Percentiles rank a stretch among this genome's conserved stretches.
These are phyloP conservation scores for Prunus mira DNA, from an alignment of 306 rosid species.

Conservation along the genomic window DNA sequence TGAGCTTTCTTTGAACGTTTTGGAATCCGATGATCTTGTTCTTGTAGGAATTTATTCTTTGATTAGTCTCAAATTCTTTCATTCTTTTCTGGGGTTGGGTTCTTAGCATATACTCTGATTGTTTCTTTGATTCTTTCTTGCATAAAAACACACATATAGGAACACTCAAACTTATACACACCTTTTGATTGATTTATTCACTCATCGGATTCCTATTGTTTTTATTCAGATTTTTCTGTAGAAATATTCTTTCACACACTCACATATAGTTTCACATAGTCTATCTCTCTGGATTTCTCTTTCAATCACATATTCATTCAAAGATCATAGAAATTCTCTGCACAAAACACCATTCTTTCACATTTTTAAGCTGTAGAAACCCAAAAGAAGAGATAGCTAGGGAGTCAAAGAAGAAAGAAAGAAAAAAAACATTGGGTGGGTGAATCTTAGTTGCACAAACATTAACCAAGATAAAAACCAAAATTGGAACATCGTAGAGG, in stretches of 20 bases:
- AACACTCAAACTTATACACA: conserved; percentile 46
- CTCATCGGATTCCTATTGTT: conserved; percentile 91
- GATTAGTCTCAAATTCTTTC: conserved; percentile 60
- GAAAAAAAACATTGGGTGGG: conserved; percentile 44
- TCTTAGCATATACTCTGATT: conserved; percentile 28
- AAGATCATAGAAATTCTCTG: conserved; percentile 12
- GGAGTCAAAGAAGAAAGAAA: conserved; percentile 18
- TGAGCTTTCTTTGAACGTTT: conserved; percentile 60
- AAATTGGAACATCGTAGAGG: conserved; percentile 49
- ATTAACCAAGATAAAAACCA: conserved; percentile 15
- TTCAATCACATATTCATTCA: conserved; percentile 6
- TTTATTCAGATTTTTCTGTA: background rate
- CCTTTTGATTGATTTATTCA: conserved; percentile 33
- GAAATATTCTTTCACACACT: conserved; percentile 44
- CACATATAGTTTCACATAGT: conserved; percentile 38
- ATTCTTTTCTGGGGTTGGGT: conserved; percentile 57
- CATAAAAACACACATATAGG: conserved; percentile 47
- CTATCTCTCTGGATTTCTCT: conserved; percentile 42
- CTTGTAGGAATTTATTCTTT: conserved; percentile 37
- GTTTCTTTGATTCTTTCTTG: conserved; percentile 30
- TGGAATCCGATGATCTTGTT: conserved; percentile 98
- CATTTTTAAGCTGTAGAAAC: conserved; percentile 17
- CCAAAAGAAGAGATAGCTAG: conserved; percentile 35
- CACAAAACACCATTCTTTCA: conserved; percentile 12
- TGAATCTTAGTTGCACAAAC: conserved; percentile 26